Evolutionary conservation across 495 filamentous ascomycete species (phyloP).

Genomic region (Trichodelitschia bisporula): DNA sequence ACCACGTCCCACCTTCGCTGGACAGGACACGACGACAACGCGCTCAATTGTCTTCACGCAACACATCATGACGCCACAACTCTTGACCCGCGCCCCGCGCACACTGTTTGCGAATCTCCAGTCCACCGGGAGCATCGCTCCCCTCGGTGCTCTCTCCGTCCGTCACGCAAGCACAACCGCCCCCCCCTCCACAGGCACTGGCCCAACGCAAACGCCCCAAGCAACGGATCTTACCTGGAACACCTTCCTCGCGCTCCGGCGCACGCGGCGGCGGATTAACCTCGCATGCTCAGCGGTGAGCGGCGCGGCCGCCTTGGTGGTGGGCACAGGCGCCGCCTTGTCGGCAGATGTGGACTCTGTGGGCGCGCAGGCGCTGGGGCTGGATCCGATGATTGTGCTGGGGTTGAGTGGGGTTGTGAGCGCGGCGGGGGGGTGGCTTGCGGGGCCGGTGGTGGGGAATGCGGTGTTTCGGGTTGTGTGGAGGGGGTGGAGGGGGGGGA

Average conservation of each 20-base stretch:
- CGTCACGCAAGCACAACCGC: conserved; percentile 3
- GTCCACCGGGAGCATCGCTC: no score
- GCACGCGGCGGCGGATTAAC: conserved; percentile 58
- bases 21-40: no score
- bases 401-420: conserved; percentile 49
- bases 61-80: no score
- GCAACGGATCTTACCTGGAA: conserved; percentile 49
- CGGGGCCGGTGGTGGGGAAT: conserved; percentile 58
- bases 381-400: conserved; percentile 71
- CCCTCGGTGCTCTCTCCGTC: no score
- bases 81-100: no score
- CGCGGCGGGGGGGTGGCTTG: conserved; percentile 60
- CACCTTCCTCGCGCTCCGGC: conserved; percentile 74
- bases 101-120: no score
- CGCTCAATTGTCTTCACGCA: no score
- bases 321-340: conserved; percentile 36
- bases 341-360: conserved; percentile 41
- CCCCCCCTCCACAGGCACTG: conserved; percentile 1
- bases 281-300: conserved; percentile 47
- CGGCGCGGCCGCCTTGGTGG: conserved; percentile 27
- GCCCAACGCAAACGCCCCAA: neutral
- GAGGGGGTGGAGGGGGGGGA: conserved; percentile 1
- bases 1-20: no score
- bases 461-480: conserved; percentile 26
- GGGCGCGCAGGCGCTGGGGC: conserved; percentile 38